Evolutionary conservation across 306 rosid species (phyloP), one percentile per base, ranked within the genome.

Genomic region (Quercus glauca): DNA sequence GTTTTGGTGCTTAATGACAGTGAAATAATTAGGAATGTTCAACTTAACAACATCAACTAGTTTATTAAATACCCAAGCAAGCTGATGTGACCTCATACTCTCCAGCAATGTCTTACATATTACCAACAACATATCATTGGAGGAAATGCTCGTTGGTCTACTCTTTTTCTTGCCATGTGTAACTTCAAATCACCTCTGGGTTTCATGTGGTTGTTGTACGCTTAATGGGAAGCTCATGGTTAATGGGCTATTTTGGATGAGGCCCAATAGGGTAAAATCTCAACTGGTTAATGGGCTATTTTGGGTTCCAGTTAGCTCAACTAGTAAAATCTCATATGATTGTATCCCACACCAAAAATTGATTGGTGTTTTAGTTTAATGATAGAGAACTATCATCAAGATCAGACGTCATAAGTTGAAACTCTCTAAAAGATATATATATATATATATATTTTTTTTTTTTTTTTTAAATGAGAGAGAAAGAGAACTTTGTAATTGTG

Each of bases 1-100:
- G 98, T 90, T 94, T 58, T 97, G 98, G 86, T 88, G 90, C 81
- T 92, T 92, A 79, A 94, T 92, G 75, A 94, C 91, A 8, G 76
- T 88, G 75, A 78, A 92, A 85, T 94, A 92, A 83, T 94, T 95
- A 0, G 93, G 98, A 74, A 88, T 94, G 60, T 92, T 91, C 90
- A 90, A 89, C 84, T 87, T 75, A 84, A 92, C 97, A 78, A 82
- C 86, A 64, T 94, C 93, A 35, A 94, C 93, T 0, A 92, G 98
- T n/a, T 72, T 25, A 55, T 90, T 90, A 28, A 94, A 92, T 75
- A 86, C 93, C 98, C 95, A 94, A 72, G 85, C 87, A 80, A 45
- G 87, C 37, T 49, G 80, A 83, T 89, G 94, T 1, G 78, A 4
- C 90, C 89, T 89, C 87, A 92, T 55, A 33, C 87, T 89, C 28